A percentile compares a stretch with the other conserved stretches of the same genome.
phyloP scores from a whole-genome alignment of 768 basidiomycete genomes.

The Vararia minispora region DNA sequence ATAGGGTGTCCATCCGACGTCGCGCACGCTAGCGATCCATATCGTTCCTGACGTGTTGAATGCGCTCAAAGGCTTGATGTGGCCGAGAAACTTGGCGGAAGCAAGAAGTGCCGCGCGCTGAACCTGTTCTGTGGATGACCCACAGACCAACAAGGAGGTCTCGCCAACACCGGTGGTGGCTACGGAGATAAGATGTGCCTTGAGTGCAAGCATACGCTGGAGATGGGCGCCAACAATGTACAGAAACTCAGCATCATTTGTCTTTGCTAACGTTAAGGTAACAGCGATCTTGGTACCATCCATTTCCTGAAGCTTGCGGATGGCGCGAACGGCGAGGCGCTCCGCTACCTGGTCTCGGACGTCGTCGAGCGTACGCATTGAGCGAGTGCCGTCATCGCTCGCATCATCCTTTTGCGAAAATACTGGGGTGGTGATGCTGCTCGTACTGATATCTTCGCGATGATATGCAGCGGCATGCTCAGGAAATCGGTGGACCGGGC shows the following conservation, averaged over 20 bases:
- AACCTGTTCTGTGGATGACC: conserved; percentile 44
- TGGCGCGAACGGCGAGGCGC: conserved; percentile 42
- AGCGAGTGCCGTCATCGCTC: background rate
- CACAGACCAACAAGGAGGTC: conserved; percentile 41
- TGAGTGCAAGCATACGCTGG: conserved; percentile 25
- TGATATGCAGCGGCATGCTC: conserved; percentile 2
- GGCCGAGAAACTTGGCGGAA: conserved; percentile 58
- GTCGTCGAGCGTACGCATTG: conserved; percentile 42
- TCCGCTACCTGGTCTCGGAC: conserved; percentile 49
- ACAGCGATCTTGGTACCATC: conserved; percentile 53
- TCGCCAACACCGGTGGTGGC: conserved; percentile 31
- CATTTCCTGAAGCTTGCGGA: conserved; percentile 35
- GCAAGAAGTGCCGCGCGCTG: conserved; percentile 57
- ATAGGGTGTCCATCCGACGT: conserved; percentile 41
- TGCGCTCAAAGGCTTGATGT: conserved; percentile 26
- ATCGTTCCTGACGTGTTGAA: conserved; percentile 13
- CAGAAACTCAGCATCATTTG: conserved; percentile 46
- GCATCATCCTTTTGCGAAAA: conserved; percentile 3
- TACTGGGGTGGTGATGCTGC: conserved; percentile 9
- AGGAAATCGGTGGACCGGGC: background rate
- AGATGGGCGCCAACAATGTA: conserved; percentile 40
- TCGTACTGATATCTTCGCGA: conserved; percentile 4
- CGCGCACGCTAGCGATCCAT: conserved; percentile 38
- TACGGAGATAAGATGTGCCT: conserved; percentile 39
- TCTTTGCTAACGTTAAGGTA: conserved; percentile 45